phyloP scores from a whole-genome alignment of 352 stramenopile genomes.

The Globisporangium rhizosaccharum region DNA sequence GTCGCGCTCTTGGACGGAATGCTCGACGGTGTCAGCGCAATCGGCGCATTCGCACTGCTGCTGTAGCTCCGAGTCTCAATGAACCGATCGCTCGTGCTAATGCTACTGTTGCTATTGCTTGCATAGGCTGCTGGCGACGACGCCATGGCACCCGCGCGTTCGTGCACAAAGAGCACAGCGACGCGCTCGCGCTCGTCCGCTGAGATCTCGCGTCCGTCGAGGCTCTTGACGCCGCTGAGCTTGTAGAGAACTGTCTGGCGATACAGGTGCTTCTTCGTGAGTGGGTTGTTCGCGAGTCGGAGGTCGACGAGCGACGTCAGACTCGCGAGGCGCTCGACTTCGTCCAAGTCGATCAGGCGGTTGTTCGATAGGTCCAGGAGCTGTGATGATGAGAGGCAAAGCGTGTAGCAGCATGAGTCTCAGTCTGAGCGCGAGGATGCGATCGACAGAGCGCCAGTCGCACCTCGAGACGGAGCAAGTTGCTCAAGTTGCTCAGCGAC shows the following conservation, averaged over 20 bases:
- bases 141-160: conserved; percentile 32
- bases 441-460: neutral
- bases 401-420: neutral
- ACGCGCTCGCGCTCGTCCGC: conserved; percentile 73
- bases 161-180: conserved; percentile 63
- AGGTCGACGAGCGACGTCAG: conserved; percentile 66
- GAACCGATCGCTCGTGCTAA: conserved; percentile 16
- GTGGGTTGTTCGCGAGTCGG: conserved; percentile 57
- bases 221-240: conserved; percentile 39
- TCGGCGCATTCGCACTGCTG: conserved; percentile 7
- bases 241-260: conserved; percentile 60
- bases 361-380: conserved; percentile 76
- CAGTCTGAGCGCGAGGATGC: neutral
- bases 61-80: conserved; percentile 16
- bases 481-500: conserved; percentile 57
- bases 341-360: conserved; percentile 65
- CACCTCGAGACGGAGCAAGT: conserved; percentile 69
- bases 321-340: conserved; percentile 60
- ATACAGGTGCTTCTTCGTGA: conserved; percentile 83
- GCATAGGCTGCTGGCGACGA: conserved; percentile 7
- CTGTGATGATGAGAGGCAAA: conserved; percentile 18
- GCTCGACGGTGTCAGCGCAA: conserved; percentile 38
- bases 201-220: conserved; percentile 71
- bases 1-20: conserved; percentile 30
- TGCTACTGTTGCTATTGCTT: neutral